A percentile compares a stretch with the other conserved stretches of the same genome.
phyloP scores from a whole-genome alignment of 768 basidiomycete species.

The Xerocomellus amylosporus region DNA sequence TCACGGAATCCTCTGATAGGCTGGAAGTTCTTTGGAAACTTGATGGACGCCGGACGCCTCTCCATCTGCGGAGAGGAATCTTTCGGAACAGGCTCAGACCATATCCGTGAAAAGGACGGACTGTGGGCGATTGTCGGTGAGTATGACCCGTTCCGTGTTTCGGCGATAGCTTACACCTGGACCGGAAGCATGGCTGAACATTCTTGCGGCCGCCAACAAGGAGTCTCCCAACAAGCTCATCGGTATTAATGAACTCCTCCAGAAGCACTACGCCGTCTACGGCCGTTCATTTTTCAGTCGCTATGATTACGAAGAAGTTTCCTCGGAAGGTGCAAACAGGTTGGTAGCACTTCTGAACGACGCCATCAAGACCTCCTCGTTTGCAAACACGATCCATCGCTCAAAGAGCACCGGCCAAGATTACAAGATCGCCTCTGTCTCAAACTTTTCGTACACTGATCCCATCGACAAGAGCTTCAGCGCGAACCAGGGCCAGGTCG shows the following conservation, averaged over 20 bases:
- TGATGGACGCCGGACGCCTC: conserved; percentile 97
- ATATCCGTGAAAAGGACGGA: conserved; percentile 99
- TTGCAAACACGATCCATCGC: conserved; percentile 64
- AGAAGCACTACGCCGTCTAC: conserved; percentile 85
- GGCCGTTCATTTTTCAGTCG: conserved; percentile 98
- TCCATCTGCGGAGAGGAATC: conserved; percentile 99
- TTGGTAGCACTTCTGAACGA: conserved; percentile 77
- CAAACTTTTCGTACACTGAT: conserved; percentile 95
- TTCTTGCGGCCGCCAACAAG: conserved; percentile 86
- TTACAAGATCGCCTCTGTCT: conserved; percentile 75
- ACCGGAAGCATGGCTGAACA: conserved; percentile 88
- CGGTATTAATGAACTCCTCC: conserved; percentile 89
- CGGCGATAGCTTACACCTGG: conserved; percentile 2
- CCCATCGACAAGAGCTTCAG: conserved; percentile 95
- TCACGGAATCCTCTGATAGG: conserved; percentile 44
- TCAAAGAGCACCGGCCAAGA: conserved; percentile 63
- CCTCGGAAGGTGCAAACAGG: conserved; percentile 84
- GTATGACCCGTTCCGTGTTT: conserved; percentile 28
- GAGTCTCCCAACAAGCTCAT: conserved; percentile 70
- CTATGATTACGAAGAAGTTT: conserved; percentile 98
- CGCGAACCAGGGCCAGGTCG: conserved; percentile 93
- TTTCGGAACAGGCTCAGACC: conserved; percentile 99
- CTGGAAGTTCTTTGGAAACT: conserved; percentile 99
- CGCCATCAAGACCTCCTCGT: conserved; percentile 62
- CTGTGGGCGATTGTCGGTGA: conserved; percentile 94